A percentile compares a stretch with the other conserved stretches of the same genome.
These are phyloP conservation scores for Periconia macrospinosa DNA, from an alignment of 2,329 filamentous ascomycete genomes.

Conservation along the genomic window DNA sequence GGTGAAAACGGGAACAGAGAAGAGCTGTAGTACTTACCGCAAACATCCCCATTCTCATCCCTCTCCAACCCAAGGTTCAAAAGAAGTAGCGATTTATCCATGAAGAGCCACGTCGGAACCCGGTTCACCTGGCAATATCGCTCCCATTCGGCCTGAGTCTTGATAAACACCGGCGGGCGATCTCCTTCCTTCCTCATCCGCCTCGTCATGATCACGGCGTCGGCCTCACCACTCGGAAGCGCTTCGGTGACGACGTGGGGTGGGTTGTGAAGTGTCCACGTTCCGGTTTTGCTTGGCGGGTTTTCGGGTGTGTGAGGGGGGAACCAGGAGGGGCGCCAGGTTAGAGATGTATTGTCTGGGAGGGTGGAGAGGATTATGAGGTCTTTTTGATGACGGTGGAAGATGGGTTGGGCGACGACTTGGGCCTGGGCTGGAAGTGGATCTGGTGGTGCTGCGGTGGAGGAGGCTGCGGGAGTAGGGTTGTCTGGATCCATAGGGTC, in stretches of 20 bases:
- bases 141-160: conserved; percentile 24
- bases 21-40: conserved; percentile 17
- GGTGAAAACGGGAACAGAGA: background rate
- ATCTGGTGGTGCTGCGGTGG: background rate
- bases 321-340: conserved; percentile 36
- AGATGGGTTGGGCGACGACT: background rate
- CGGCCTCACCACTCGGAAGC: conserved; percentile 6
- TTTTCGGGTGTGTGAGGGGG: background rate
- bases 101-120: conserved; percentile 27
- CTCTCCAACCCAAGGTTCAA: conserved; percentile 19
- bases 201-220: conserved; percentile 20
- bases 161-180: conserved; percentile 19
- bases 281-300: background rate
- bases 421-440: background rate
- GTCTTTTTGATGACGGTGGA: conserved; percentile 28
- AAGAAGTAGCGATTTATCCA: conserved; percentile 19
- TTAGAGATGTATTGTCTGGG: conserved; percentile 27
- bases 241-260: conserved; percentile 31
- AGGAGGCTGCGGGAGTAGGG: background rate
- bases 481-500: background rate
- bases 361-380: conserved; percentile 30
- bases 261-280: conserved; percentile 35
- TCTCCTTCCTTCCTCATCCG: conserved; percentile 21
- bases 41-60: conserved; percentile 4
- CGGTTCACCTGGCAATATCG: conserved; percentile 23